Conservation (phyloP, 331 rosid genomes). For the Rosa hybrid region DNA sequence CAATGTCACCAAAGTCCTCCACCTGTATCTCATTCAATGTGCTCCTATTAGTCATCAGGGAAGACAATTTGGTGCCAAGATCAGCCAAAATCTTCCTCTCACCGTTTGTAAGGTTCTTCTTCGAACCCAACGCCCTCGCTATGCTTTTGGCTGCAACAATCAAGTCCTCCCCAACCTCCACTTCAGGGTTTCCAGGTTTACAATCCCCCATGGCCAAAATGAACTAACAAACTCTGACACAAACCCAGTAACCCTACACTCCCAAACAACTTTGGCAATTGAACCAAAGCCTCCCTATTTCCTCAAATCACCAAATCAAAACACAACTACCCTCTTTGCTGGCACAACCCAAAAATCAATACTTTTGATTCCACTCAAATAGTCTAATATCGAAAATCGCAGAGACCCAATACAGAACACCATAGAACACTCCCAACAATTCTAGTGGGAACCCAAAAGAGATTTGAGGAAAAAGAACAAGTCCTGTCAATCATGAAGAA, state of each 20-base stretch:
- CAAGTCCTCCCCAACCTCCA: constrained; percentile 66
- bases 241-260: constrained; percentile 13
- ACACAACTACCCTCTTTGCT: not conserved
- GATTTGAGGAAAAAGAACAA: not conserved
- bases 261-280: not conserved
- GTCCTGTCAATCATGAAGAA: constrained; percentile 11
- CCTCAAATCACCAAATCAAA: constrained; percentile 10
- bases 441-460: constrained; percentile 9
- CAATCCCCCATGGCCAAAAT: constrained; percentile 48
- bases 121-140: constrained; percentile 66
- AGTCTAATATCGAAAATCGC: not conserved
- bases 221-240: constrained; percentile 15
- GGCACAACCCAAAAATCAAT: constrained; percentile 9
- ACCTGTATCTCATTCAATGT: constrained; percentile 26
- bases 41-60: constrained; percentile 29
- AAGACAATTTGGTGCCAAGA: constrained; percentile 70
- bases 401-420: constrained; percentile 9
- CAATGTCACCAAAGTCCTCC: constrained; percentile 40
- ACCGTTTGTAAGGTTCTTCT: constrained; percentile 58
- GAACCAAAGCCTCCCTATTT: constrained; percentile 11
- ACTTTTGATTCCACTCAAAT: constrained; percentile 10
- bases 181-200: constrained; percentile 44
- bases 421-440: not conserved
- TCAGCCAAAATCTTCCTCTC: constrained; percentile 71
- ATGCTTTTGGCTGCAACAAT: constrained; percentile 77